A percentile compares a stretch with the other conserved stretches of the same genome.
Conservation (phyloP, 2,329 filamentous ascomycete species). For the Beauveria sp. region DNA sequence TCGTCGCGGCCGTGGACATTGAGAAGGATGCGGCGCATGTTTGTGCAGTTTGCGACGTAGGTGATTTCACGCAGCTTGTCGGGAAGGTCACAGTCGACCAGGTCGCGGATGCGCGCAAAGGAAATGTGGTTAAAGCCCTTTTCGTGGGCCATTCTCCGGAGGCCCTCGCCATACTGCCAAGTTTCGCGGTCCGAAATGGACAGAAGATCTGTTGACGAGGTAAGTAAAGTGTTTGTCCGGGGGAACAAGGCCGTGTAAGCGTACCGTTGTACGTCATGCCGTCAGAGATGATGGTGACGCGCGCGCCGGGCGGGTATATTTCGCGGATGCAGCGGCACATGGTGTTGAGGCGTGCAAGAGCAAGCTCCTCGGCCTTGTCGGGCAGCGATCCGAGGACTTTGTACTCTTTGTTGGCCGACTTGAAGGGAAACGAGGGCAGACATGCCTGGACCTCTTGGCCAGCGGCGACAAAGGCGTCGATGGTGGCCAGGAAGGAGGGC, state of each 20-base stretch:
- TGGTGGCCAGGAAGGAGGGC: slow-evolving; percentile 18
- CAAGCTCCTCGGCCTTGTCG: slow-evolving; percentile 25
- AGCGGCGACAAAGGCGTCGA: slow-evolving; percentile 17
- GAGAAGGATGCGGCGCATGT: slow-evolving; percentile 22
- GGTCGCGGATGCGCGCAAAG: slow-evolving; percentile 38
- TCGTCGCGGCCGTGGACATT: slow-evolving; percentile 19
- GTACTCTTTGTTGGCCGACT: slow-evolving; percentile 26
- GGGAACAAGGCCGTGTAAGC: neutral
- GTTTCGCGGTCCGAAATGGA: slow-evolving; percentile 38
- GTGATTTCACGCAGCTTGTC: slow-evolving; percentile 34
- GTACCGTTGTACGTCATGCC: slow-evolving; percentile 47
- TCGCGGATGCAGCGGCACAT: slow-evolving; percentile 22
- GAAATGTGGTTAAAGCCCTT: slow-evolving; percentile 33
- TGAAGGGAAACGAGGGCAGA: slow-evolving; percentile 26
- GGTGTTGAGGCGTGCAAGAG: slow-evolving; percentile 19
- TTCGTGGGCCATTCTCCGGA: slow-evolving; percentile 29
- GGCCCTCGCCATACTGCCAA: slow-evolving; percentile 41
- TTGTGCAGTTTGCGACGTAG: slow-evolving; percentile 25
- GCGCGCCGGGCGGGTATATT: slow-evolving; percentile 22
- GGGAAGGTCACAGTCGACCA: slow-evolving; percentile 33
- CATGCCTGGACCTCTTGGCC: slow-evolving; percentile 17
- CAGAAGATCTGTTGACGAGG: slow-evolving; percentile 32
- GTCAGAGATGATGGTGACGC: slow-evolving; percentile 40
- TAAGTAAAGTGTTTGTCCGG: no score
- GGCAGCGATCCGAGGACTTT: slow-evolving; percentile 24